Conservation (phyloP, 805 yeast species). For the Torulaspora maleeae region DNA sequence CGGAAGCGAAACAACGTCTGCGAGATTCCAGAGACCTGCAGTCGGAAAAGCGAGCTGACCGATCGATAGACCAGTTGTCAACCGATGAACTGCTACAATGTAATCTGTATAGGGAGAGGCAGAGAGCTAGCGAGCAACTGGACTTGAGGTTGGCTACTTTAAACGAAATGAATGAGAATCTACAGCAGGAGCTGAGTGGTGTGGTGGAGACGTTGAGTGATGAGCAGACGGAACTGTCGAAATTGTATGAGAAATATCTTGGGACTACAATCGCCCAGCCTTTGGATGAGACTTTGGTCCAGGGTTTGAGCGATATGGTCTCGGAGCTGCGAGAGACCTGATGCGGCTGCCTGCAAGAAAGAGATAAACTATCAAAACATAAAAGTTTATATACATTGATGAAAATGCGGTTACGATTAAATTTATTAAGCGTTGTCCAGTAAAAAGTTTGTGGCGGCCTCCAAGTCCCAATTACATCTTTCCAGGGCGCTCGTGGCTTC, state of each 20-base stretch:
- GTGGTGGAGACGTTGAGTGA: slow-evolving; percentile 20
- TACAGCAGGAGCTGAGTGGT: slow-evolving; percentile 24
- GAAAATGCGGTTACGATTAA: neutral
- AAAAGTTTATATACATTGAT: neutral
- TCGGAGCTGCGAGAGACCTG: slow-evolving; percentile 18
- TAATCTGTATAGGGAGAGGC: slow-evolving; percentile 24
- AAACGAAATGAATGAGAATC: slow-evolving; percentile 20
- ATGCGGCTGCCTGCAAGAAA: neutral
- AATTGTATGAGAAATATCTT: slow-evolving; percentile 31
- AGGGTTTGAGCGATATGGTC: slow-evolving; percentile 30
- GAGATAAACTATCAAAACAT: neutral
- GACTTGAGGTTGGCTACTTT: slow-evolving; percentile 22
- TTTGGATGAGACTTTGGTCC: slow-evolving; percentile 23
- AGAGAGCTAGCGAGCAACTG: slow-evolving; percentile 20
- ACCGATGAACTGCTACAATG: slow-evolving; percentile 28
- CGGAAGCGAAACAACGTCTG: slow-evolving; percentile 32
- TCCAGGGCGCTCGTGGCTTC: slow-evolving; percentile 67
- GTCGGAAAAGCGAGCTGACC: slow-evolving; percentile 3
- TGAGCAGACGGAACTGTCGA: slow-evolving; percentile 27
- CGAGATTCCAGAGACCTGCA: slow-evolving; percentile 7
- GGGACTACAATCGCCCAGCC: slow-evolving; percentile 22
- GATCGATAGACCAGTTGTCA: slow-evolving; percentile 22
- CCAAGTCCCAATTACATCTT: slow-evolving; percentile 67
- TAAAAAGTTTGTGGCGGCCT: slow-evolving; percentile 80
- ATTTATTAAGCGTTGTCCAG: slow-evolving; percentile 57